Conservation (phyloP, 352 stramenopile species). For the Phytophthora cactorum region DNA sequence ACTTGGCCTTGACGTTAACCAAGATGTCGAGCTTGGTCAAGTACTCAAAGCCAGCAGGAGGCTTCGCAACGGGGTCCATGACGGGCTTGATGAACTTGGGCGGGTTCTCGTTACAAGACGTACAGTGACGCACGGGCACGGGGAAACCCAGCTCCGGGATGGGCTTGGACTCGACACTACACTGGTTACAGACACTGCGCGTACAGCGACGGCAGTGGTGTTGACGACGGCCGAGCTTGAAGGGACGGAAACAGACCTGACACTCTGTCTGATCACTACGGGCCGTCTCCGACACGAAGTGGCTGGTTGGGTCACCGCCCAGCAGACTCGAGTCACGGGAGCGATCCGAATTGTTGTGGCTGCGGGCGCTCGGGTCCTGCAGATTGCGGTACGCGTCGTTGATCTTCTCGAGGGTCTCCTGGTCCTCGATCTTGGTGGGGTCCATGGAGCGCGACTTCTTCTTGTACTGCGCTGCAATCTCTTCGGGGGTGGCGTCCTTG, state of each 20-base stretch:
- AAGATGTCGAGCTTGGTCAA: slow-evolving; percentile 86
- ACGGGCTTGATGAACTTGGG: slow-evolving; percentile 83
- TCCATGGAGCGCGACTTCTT: slow-evolving; percentile 72
- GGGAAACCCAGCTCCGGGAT: slow-evolving; percentile 86
- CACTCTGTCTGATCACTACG: slow-evolving; percentile 89
- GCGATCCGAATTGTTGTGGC: slow-evolving; percentile 66
- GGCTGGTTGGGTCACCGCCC: slow-evolving; percentile 34
- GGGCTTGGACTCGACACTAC: slow-evolving; percentile 81
- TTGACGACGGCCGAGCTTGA: slow-evolving; percentile 83
- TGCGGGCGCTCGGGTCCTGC: slow-evolving; percentile 60
- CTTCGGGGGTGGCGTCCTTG: slow-evolving; percentile 69
- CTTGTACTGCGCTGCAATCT: slow-evolving; percentile 84
- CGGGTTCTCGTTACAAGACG: slow-evolving; percentile 76
- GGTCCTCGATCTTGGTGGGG: slow-evolving; percentile 61
- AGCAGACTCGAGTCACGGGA: slow-evolving; percentile 63
- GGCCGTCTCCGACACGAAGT: slow-evolving; percentile 76
- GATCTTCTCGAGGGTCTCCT: slow-evolving; percentile 79
- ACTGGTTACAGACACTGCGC: slow-evolving; percentile 85
- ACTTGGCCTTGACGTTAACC: slow-evolving; percentile 55
- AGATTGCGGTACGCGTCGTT: slow-evolving; percentile 81
- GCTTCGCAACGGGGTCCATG: slow-evolving; percentile 79
- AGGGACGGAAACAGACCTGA: slow-evolving; percentile 88
- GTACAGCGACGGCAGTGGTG: slow-evolving; percentile 88
- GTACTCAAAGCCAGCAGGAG: slow-evolving; percentile 85
- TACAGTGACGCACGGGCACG: slow-evolving; percentile 81